Conservation (phyloP, 495 filamentous ascomycete species). For the Aspergillus indologenus region DNA sequence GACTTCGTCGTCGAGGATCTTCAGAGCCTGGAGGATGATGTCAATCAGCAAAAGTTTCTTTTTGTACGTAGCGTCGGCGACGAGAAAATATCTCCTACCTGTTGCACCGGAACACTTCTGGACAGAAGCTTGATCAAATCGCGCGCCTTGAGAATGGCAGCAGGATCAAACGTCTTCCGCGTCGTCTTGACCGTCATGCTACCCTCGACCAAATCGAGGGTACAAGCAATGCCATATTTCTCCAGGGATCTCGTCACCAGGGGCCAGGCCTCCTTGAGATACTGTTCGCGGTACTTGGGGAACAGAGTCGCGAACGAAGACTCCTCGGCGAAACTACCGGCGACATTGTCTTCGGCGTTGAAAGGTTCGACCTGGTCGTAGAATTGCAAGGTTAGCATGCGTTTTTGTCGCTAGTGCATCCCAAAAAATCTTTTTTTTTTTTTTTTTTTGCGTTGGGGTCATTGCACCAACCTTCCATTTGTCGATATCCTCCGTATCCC, state of each 20-base stretch:
- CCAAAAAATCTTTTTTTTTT: background rate
- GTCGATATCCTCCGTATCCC: conserved; percentile 97
- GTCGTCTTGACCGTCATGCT: conserved; percentile 96
- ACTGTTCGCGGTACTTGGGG: conserved; percentile 95
- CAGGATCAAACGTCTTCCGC: conserved; percentile 90
- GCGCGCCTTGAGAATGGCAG: conserved; percentile 88
- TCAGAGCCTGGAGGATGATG: conserved; percentile 60
- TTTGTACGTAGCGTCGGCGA: too few relatives aligned
- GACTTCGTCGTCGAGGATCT: conserved; percentile 87
- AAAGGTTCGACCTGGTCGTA: conserved; percentile 68
- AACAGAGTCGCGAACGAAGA: conserved; percentile 89
- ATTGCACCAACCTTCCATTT: conserved; percentile 77
- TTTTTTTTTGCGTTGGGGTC: background rate
- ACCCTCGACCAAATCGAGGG: conserved; percentile 90
- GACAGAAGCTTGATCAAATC: conserved; percentile 92
- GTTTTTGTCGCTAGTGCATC: background rate
- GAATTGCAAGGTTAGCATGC: conserved; percentile 13
- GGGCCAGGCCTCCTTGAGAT: conserved; percentile 91
- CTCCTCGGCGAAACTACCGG: conserved; percentile 87
- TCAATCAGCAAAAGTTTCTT: too few relatives aligned
- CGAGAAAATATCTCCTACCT: too few relatives aligned
- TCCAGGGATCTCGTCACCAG: conserved; percentile 73
- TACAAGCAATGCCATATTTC: conserved; percentile 79
- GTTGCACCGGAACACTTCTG: conserved; percentile 86
- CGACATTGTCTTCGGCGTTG: conserved; percentile 77